Evolutionary conservation across 164 flowering plant genomes (phyloP), one percentile per base, ranked within the genome.

Genomic region (Magnolia sinica): DNA sequence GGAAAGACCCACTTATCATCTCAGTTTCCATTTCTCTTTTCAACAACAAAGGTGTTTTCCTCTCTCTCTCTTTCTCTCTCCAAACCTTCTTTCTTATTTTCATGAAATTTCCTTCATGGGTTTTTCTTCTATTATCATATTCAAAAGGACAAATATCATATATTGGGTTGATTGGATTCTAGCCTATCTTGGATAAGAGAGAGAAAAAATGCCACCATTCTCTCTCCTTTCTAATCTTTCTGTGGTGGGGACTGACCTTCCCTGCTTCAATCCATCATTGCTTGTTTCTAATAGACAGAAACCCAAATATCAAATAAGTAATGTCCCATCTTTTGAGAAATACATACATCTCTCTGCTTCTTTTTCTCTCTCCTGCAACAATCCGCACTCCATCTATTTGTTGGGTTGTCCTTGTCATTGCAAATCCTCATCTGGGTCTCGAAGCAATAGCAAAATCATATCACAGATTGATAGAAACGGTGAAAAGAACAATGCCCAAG

Each of bases 161-260:
- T 22, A 24, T 29, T 65, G 68, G 37, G 68, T 65, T 65, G 68
- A 65, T 24, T 65, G 37, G 2, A 2, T 65, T 20, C 24, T 65
- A 65, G 29, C 27, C 27, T 74, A 70, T 65, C 61, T 72, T 20
- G 11, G 74, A 37, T 37, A 37, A 37, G 45, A 37, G 45, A 37
- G 45, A 64, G 11, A 1, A 37, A 67, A 77, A 72, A 86, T 89
- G 90, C 84, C 84, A 29, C 80, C 73, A 71, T 78, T 84, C 78
- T 83, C 85, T 74, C 71, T 86, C 14, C 64, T 74, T 64, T 83
- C 85, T 70, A 82, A 67, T 77, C 76, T 67, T 80, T 85, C 88
- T 78, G 79, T 77, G 6, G 76, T 82, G 76, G 66, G 77, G 27
- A 51, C 68, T 74, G 81, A 64, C 67, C 74, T 74, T 75, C 66